These are phyloP conservation scores for Lachancea sp. DNA, from an alignment of 805 yeast species.

Conservation along the genomic window DNA sequence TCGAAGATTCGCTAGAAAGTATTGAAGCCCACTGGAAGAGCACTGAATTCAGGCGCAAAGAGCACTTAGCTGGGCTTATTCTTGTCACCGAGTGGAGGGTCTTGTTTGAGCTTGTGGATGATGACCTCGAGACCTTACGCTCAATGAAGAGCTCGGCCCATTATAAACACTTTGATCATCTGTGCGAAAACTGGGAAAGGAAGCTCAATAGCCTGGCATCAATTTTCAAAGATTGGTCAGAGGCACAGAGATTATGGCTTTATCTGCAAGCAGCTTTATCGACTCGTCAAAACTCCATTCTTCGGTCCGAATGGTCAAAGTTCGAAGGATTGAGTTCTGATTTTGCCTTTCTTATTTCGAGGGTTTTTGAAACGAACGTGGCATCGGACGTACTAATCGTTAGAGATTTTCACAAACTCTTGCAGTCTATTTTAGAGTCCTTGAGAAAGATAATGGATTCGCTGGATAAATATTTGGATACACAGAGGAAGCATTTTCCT, in stretches of 20 bases:
- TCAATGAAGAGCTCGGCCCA: conserved; percentile 69
- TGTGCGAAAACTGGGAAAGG: conserved; percentile 47
- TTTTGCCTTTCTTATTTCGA: conserved; percentile 44
- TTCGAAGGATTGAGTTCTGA: conserved; percentile 61
- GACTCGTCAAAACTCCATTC: conserved; percentile 48
- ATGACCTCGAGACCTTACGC: conserved; percentile 53
- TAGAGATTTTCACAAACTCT: conserved; percentile 40
- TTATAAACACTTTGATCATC: conserved; percentile 53
- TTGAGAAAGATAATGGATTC: conserved; percentile 56
- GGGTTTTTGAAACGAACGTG: conserved; percentile 41
- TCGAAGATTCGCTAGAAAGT: conserved; percentile 49
- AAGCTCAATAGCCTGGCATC: conserved; percentile 45
- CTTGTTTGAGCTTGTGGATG: conserved; percentile 50
- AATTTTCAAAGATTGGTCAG: conserved; percentile 67
- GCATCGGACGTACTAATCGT: conserved; percentile 52
- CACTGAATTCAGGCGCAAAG: conserved; percentile 45
- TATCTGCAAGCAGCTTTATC: conserved; percentile 77
- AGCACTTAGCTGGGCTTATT: conserved; percentile 44
- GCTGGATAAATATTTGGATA: conserved; percentile 69
- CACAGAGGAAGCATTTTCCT: conserved; percentile 70
- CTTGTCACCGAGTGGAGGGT: conserved; percentile 64
- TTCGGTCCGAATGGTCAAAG: conserved; percentile 59
- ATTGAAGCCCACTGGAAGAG: conserved; percentile 54
- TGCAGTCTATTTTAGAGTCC: conserved; percentile 51
- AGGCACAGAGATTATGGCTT: conserved; percentile 83